Evolutionary conservation across 169 alveolate genomes (phyloP).

Genomic region (Eimeria tenella): DNA sequence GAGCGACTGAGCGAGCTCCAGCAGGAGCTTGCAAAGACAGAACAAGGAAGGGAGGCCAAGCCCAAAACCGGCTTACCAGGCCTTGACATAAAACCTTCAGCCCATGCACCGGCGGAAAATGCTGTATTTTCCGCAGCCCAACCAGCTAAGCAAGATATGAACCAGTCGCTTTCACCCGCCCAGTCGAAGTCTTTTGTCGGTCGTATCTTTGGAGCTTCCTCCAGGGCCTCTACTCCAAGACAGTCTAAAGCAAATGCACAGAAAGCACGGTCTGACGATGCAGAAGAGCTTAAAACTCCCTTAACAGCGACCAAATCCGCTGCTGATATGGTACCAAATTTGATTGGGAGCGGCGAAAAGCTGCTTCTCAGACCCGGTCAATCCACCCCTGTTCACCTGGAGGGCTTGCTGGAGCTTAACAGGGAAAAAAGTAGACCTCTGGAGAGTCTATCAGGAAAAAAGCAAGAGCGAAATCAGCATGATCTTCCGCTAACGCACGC

Average conservation of each 20-base stretch:
- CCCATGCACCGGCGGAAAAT: not conserved
- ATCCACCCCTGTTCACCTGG: conserved; percentile 16
- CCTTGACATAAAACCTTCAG: too few species aligned
- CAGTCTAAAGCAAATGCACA: conserved; percentile 1
- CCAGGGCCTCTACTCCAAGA: conserved; percentile 34
- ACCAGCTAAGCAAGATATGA: not conserved
- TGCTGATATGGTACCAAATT: not conserved
- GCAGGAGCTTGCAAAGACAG: not conserved
- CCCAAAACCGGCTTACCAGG: not conserved
- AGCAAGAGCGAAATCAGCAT: not conserved
- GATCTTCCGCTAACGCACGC: not conserved
- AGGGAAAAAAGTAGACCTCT: too few species aligned
- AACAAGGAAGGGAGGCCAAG: not conserved
- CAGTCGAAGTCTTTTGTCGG: conserved; percentile 29
- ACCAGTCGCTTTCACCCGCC: not conserved
- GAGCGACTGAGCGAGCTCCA: not conserved
- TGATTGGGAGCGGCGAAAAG: not conserved
- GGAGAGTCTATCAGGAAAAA: too few species aligned
- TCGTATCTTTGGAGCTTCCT: conserved; percentile 36
- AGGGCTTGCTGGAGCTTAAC: not conserved
- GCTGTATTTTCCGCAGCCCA: not conserved
- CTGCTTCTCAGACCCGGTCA: conserved; percentile 12
- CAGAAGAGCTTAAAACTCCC: not conserved
- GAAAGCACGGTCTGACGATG: not conserved
- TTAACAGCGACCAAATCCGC: not conserved